These are phyloP conservation scores for Penicillium nucicola DNA, from an alignment of 495 filamentous ascomycete genomes.

Conservation along the genomic window DNA sequence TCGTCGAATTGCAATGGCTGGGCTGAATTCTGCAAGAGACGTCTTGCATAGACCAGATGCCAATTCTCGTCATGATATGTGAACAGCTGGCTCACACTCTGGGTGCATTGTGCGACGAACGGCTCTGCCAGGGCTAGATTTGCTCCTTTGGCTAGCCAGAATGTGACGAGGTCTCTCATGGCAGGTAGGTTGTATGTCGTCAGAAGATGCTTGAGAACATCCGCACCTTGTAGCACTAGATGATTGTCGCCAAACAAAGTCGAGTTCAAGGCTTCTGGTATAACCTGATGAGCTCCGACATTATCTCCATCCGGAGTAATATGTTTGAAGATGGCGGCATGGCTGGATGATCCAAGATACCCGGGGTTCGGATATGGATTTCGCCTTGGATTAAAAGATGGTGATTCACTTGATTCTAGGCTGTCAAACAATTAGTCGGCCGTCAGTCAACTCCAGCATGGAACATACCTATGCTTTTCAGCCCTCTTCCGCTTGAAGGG, in stretches of 20 bases:
- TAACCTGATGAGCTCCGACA: not conserved
- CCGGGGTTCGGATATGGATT: conserved; percentile 43
- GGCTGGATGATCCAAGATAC: conserved; percentile 41
- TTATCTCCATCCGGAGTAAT: conserved; percentile 26
- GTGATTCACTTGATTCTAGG: conserved; percentile 18
- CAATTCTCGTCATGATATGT: conserved; percentile 23
- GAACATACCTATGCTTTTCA: conserved; percentile 20
- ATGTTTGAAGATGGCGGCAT: conserved; percentile 41
- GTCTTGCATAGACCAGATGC: conserved; percentile 29
- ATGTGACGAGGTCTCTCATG: conserved; percentile 28
- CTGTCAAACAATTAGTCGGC: not conserved
- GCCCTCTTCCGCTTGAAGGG: conserved; percentile 34
- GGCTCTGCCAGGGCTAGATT: conserved; percentile 35
- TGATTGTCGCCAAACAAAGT: conserved; percentile 22
- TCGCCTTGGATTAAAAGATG: conserved; percentile 22
- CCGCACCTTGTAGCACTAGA: conserved; percentile 24
- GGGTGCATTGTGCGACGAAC: conserved; percentile 25
- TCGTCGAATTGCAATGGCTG: conserved; percentile 24
- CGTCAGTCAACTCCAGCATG: not conserved
- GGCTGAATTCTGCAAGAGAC: conserved; percentile 32
- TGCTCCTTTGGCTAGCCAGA: conserved; percentile 33
- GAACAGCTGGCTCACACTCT: conserved; percentile 26
- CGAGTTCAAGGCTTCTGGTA: conserved; percentile 6
- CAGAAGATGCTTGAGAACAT: conserved; percentile 24
- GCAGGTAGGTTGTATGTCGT: conserved; percentile 19